A percentile compares a stretch with the other conserved stretches of the same genome.
These are phyloP conservation scores for Ligustrum vulgare DNA, from an alignment of 257 asterid genomes.

Conservation along the genomic window DNA sequence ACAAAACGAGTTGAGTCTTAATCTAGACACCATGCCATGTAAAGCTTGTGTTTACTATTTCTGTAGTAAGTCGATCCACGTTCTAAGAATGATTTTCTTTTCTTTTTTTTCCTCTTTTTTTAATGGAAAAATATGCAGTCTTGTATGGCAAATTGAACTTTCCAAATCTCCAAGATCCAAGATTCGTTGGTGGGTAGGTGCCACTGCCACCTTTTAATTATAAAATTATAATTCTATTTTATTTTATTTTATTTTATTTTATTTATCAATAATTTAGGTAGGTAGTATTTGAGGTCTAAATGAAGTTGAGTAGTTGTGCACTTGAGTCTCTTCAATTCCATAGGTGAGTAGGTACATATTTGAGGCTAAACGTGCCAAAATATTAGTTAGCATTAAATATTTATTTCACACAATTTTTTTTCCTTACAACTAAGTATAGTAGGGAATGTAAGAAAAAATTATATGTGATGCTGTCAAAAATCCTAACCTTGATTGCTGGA, in stretches of 20 bases:
- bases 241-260: background rate
- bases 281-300: background rate
- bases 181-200: background rate
- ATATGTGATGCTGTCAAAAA: too few species aligned
- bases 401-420: too few species aligned
- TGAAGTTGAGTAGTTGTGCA: background rate
- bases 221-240: too few species aligned
- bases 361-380: background rate
- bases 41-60: background rate
- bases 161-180: background rate
- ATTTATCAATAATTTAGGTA: background rate
- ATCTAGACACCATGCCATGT: too few species aligned
- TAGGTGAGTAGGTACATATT: background rate
- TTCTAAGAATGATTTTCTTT: background rate
- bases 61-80: background rate
- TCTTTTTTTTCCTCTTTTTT: background rate
- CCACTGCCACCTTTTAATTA: background rate
- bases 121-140: background rate
- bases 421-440: too few species aligned
- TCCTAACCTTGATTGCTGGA: too few species aligned
- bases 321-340: background rate
- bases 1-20: too few species aligned
- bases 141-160: too few species aligned
- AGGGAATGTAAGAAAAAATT: too few species aligned
- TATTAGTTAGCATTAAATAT: too few species aligned